Base-by-base conservation (phyloP, 2,329 filamentous ascomycete genomes). In the Tolypocladium sp. region DNA sequence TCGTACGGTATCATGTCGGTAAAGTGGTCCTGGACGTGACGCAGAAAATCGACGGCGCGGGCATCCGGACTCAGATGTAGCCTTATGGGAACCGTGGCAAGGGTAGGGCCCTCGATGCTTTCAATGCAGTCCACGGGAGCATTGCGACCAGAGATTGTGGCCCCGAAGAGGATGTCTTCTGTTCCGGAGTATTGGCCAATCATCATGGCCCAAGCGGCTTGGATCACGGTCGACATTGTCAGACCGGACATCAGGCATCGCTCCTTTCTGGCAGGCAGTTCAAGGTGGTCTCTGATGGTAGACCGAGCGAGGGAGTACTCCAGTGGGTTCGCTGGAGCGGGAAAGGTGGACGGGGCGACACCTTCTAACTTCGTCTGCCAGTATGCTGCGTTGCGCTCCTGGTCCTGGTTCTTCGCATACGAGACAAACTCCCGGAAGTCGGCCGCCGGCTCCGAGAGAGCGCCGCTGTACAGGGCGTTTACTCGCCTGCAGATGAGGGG, bases 81-180 rank as follows among this genome's bases (percentile, higher is more conserved):
- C 4, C 67, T 61, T 1, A 69, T 37, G 4, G 69, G 69, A 0
- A 72, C 62, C 2, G 67, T 68, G 25, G 66, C 63, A 37, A 73
- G 67, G 0, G 67, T 67, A 4, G 70, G 68, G 1, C 67, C 71
- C 7, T 64, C 58, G 1, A 71, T 63, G 10, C 60, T 58, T 5
- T 67, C 64, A 1, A 72, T 66, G 5, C 65, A 65, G 0, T 54
- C 42, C 8, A 73, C 51, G 0, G 63, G 58, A 2, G 66, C 63
- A 15, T 68, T 61, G 1, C 70, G 66, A 6, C 70, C 70, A 1
- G 66, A 68, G 5, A 70, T 57, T 1, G 67, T 67, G 10, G 61
- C 61, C 1, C 67, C 68, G 41, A 70, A 71, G 2, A 67, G 27
- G 1, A 71, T 60, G 41, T 65, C 65, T 8, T 59, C 54, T 3